Percentiles rank a stretch among this genome's conserved stretches.
Conservation (phyloP, 108 stramenopile genomes). For the Nitzschia sp. region DNA sequence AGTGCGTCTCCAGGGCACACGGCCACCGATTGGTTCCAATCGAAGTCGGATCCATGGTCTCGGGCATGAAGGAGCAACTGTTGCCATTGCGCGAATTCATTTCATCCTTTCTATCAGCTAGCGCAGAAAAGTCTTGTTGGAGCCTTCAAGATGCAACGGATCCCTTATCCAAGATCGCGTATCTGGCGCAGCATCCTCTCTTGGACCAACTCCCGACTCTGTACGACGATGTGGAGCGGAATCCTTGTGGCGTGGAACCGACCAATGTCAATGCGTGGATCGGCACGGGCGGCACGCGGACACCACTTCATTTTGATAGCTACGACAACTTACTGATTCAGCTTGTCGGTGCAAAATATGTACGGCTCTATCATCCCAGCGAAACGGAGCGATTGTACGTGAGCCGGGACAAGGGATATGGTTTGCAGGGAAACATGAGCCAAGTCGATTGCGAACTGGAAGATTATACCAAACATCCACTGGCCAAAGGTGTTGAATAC, state of each 20-base stretch:
- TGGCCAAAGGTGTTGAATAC: slow-evolving; percentile 38
- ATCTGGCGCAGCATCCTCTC: slow-evolving; percentile 65
- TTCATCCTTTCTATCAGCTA: slow-evolving; percentile 26
- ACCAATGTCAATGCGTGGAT: slow-evolving; percentile 60
- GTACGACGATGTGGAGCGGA: slow-evolving; percentile 30
- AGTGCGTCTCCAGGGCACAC: slow-evolving; percentile 22
- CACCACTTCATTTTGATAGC: slow-evolving; percentile 75
- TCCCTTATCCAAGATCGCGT: slow-evolving; percentile 28
- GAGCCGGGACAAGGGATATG: slow-evolving; percentile 31
- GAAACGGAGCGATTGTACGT: slow-evolving; percentile 55
- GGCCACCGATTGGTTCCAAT: slow-evolving; percentile 65
- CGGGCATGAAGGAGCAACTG: slow-evolving; percentile 50
- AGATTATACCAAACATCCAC: slow-evolving; percentile 45
- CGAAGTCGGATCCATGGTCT: slow-evolving; percentile 54
- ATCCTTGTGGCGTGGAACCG: slow-evolving; percentile 38
- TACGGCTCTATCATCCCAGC: slow-evolving; percentile 58
- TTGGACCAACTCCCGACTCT: slow-evolving; percentile 59
- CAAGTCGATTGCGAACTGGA: slow-evolving; percentile 60
- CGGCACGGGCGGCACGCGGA: slow-evolving; percentile 70
- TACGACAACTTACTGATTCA: slow-evolving; percentile 83
- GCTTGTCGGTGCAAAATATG: slow-evolving; percentile 79
- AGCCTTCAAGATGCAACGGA: slow-evolving; percentile 33
- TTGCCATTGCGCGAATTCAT: slow-evolving; percentile 48
- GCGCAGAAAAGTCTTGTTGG: slow-evolving; percentile 31
- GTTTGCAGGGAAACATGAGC: slow-evolving; percentile 70